Evolutionary conservation across 2,329 filamentous ascomycete genomes (phyloP), one percentile per base, ranked within the genome.

Genomic region (Penicillium corylophilum): DNA sequence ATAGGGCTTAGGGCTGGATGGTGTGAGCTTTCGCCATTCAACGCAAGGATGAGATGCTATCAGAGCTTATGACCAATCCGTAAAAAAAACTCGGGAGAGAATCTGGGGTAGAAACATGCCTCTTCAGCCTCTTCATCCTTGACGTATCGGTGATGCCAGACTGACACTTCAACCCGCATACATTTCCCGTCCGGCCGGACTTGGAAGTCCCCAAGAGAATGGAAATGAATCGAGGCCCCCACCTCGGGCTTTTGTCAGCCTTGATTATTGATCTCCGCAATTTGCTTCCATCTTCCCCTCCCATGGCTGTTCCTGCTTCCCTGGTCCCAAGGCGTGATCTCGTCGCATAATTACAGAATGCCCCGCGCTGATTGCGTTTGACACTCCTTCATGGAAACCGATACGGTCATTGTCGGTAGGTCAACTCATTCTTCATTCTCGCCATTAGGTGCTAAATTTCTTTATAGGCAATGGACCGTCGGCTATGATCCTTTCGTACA

Each of bases 401-500:
- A 76, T 61, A 76, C 73, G 45, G 68, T 76, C 43, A 73, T 76
- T 51, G 68, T 76, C 63, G 74, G 74, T 75, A 70, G 60, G 71
- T 68, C 53, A 58, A 54, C 55, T 18, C 8, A 12, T 41, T 36
- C 18, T 28, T 15, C 23, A 23, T 41, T 22, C 7, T 18, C 10
- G 7, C 15, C 12, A 6, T 36, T 31, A 4, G 31, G 23, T 43
- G 13, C 26, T 33, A 44, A 50, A n/a, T 8, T 45, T 9, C 16
- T 20, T 4, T 52, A 36, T 57, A 84, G 82, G 82, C 63, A 84
- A 83, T 64, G 82, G 82, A 50, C 82, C 82, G 41, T 82, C 82
- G 45, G 80, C 82, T 46, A 75, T 85, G 69, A 80, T 84, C 59
- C 74, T 85, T 31, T 84, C 81, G 41, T 85, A 82, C 65, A 82